phyloP scores from a whole-genome alignment of 1,284 basidiomycete genomes.

The Ganoderma resinaceum region DNA sequence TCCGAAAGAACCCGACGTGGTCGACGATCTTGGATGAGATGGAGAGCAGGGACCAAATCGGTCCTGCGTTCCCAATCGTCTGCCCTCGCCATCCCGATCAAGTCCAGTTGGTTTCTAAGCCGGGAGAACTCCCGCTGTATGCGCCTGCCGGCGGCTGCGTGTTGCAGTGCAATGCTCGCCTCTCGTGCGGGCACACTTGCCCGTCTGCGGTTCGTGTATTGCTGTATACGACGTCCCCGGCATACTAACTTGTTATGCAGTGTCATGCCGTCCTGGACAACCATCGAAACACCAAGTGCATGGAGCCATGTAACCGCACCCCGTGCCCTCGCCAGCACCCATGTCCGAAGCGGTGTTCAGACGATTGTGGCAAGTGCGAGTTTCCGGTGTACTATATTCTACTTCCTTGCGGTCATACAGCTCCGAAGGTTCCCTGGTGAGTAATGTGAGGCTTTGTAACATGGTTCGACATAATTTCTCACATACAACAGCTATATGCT shows the following conservation, averaged over 20 bases:
- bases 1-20: slow-evolving; percentile 65
- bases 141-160: slow-evolving; percentile 72
- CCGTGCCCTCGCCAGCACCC: slow-evolving; percentile 67
- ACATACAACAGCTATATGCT: slow-evolving; percentile 49
- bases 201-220: slow-evolving; percentile 57
- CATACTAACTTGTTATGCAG: slow-evolving; percentile 40
- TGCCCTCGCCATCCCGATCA: slow-evolving; percentile 65
- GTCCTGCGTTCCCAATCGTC: slow-evolving; percentile 59
- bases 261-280: slow-evolving; percentile 64
- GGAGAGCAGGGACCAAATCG: slow-evolving; percentile 53
- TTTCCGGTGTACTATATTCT: slow-evolving; percentile 55
- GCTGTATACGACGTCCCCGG: background rate
- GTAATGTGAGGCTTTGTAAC: slow-evolving; percentile 20
- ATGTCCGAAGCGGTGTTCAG: slow-evolving; percentile 62
- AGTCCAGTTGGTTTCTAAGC: slow-evolving; percentile 50
- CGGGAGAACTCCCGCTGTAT: slow-evolving; percentile 56
- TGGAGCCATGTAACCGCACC: slow-evolving; percentile 54
- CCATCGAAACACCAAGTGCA: slow-evolving; percentile 29
- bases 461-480: background rate
- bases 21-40: slow-evolving; percentile 63
- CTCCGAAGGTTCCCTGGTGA: slow-evolving; percentile 60
- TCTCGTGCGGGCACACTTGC: slow-evolving; percentile 76
- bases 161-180: slow-evolving; percentile 56
- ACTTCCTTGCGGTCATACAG: slow-evolving; percentile 70
- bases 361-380: slow-evolving; percentile 61